These are phyloP conservation scores for Raffaelea deltoideospora DNA, from an alignment of 2,329 filamentous ascomycete genomes.

Conservation along the genomic window DNA sequence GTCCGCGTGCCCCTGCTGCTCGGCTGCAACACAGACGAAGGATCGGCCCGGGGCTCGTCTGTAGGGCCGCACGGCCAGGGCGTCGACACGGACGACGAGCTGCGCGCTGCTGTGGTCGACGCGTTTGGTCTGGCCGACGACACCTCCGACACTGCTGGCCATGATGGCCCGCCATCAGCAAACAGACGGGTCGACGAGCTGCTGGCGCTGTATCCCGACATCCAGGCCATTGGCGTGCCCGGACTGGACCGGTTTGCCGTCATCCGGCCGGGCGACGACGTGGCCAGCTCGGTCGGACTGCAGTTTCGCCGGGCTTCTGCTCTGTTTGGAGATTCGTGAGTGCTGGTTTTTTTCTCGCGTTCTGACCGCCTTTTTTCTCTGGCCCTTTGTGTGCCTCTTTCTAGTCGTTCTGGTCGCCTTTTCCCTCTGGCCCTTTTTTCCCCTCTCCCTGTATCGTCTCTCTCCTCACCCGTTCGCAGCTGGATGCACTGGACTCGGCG, in stretches of 20 bases:
- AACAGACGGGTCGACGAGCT: slow-evolving; percentile 18
- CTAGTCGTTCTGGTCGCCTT: slow-evolving; percentile 1
- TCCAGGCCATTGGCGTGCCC: slow-evolving; percentile 31
- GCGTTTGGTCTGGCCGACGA: slow-evolving; percentile 5
- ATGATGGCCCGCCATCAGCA: slow-evolving; percentile 5
- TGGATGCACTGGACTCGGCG: slow-evolving; percentile 9
- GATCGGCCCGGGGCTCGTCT: slow-evolving; percentile 30
- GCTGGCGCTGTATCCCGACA: slow-evolving; percentile 32
- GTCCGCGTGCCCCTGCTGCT: slow-evolving; percentile 45
- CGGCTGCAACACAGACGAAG: slow-evolving; percentile 53
- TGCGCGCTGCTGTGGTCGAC: slow-evolving; percentile 17
- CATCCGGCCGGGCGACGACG: slow-evolving; percentile 26
- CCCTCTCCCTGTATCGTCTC: too few relatives aligned
- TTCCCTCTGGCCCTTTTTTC: neutral
- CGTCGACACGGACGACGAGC: slow-evolving; percentile 39
- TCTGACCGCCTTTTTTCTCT: neutral
- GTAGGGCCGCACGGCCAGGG: slow-evolving; percentile 17
- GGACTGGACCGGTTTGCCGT: slow-evolving; percentile 9
- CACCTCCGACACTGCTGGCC: slow-evolving; percentile 5
- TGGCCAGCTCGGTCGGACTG: slow-evolving; percentile 1
- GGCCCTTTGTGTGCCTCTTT: too few relatives aligned
- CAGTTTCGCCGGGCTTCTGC: slow-evolving; percentile 5
- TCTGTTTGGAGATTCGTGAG: slow-evolving; percentile 2
- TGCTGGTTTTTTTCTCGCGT: neutral
- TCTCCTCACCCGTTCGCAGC: neutral